These are phyloP conservation scores for Beta lomatogona DNA, from an alignment of 179 eudicot species.

Conservation along the genomic window DNA sequence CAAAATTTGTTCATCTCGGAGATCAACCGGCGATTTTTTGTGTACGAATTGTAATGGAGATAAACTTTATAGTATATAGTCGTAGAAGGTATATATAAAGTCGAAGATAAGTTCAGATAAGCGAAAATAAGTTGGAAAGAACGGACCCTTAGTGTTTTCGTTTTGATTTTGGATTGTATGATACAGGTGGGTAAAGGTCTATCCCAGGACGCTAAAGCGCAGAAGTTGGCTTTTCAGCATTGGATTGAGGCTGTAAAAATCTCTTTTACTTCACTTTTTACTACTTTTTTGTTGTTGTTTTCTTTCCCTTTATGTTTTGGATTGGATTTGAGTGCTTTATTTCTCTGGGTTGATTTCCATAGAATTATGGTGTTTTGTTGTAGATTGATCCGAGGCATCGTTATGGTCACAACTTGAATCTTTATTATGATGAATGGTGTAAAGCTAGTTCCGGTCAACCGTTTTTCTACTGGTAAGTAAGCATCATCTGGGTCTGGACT, in stretches of 20 bases:
- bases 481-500: conserved; percentile 4
- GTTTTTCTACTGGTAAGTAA: conserved; percentile 85
- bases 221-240: conserved; percentile 86
- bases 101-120: too few species aligned
- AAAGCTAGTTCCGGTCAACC: conserved; percentile 75
- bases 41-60: too few species aligned
- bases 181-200: conserved; percentile 86
- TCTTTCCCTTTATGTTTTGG: background rate
- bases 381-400: conserved; percentile 97
- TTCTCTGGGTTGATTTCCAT: background rate
- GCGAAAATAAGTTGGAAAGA: background rate
- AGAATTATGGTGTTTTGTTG: background rate
- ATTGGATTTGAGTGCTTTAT: background rate
- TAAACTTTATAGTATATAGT: too few species aligned
- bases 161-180: background rate
- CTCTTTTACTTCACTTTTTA: background rate
- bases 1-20: too few species aligned
- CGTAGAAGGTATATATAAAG: too few species aligned
- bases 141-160: background rate
- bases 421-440: conserved; percentile 79
- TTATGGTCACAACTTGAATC: conserved; percentile 87
- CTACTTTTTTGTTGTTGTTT: background rate
- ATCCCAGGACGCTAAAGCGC: conserved; percentile 78
- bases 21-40: too few species aligned
- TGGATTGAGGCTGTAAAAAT: conserved; percentile 93